Base-by-base conservation (phyloP, 2,329 filamentous ascomycete species). In the Pseudocercospora musae region DNA sequence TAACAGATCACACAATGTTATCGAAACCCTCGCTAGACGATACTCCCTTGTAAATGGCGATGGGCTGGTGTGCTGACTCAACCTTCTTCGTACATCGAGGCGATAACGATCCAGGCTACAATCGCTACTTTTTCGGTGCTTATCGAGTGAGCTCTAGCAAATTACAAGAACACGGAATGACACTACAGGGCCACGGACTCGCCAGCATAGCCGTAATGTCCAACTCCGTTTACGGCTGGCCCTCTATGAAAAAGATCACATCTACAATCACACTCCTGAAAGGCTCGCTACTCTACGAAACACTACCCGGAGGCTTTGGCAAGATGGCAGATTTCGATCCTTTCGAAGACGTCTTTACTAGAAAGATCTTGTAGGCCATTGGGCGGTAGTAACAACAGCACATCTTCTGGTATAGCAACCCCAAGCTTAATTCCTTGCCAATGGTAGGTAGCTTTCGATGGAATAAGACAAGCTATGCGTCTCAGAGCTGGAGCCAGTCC, bases 1-100 rank as follows among this genome's bases (percentile, higher is more conserved):
- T 71, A 18, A 54, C 62, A 13, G 70, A 68, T n/a, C 53, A 63
- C 9, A 40, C 59, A 27, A 72, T 72, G 69, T 67, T 71, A 15
- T 64, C 62, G 7, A 55, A 59, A 8, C 61, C 66, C 1, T 40
- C 48, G 1, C 31, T 58, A 20, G 20, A 44, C 15, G 58, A 53
- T 25, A 21, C 18, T n/a, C 20, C 31, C 15, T 27, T 21, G 8
- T 46, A 31, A 4, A 65, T 68, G 57, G 70, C 65, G 2, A 50
- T 66, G 9, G 66, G 66, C 25, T 72, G 70, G 66, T 58, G 48
- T 23, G 49, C 57, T 8, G 62, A 66, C 18, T 54, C 59, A 10
- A 55, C 57, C 0, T 62, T 61, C 49, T 71, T 71, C 42, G 69
- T 31, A 2, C 69, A 71, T 48, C 21, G 59, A 8, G 69, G 69